Evolutionary conservation across 805 yeast genomes (phyloP), one percentile per base, ranked within the genome.

Genomic region (Starmerella bombi): DNA sequence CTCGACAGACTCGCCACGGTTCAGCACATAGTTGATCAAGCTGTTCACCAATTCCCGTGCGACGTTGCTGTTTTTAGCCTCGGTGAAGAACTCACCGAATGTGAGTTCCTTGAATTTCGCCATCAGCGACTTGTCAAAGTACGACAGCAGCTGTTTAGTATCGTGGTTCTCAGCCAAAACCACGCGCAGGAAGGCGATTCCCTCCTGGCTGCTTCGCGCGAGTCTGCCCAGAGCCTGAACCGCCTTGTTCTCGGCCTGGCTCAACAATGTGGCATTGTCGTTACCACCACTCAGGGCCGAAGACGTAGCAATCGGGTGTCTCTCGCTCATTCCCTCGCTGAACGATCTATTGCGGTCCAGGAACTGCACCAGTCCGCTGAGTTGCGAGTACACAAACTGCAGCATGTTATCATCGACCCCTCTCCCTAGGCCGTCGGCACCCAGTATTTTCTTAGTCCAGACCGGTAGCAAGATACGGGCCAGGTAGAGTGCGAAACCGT

Each of bases 1-100:
- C 56, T 88, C 97, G 34, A 91, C 88, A 0, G 94, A 80, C 3
- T 83, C 88, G n/a, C 98, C 97, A 49, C 81, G 75, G 29, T 82
- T 69, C 42, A 91, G 85, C 50, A 81, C 83, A 57, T 80, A 80
- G 60, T 86, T 86, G 46, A 91, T 85, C 28, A 91, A 75, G 1
- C 94, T 80, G 2, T 93, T 79, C 34, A 91, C 70, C 28, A 93
- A 74, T 52, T 88, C 97, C 57, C 83, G 82, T 21, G 88, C 75
- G 34, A 84, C 66, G 37, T 74, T 74, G 30, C 50, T 45, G 38
- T 45, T 40, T 25, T 47, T 45, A 2, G 49, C 54, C 14, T 91
- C 82, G 12, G 86, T 75, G 55, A 91, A 79, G 42, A 91, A 69
- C 50, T 79, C 85, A 48, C 74, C 75, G 59, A 81, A 85, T 1